A percentile compares a stretch with the other conserved stretches of the same genome.
Conservation (phyloP, 2,329 filamentous ascomycete genomes). For the Trichoderma sp. region DNA sequence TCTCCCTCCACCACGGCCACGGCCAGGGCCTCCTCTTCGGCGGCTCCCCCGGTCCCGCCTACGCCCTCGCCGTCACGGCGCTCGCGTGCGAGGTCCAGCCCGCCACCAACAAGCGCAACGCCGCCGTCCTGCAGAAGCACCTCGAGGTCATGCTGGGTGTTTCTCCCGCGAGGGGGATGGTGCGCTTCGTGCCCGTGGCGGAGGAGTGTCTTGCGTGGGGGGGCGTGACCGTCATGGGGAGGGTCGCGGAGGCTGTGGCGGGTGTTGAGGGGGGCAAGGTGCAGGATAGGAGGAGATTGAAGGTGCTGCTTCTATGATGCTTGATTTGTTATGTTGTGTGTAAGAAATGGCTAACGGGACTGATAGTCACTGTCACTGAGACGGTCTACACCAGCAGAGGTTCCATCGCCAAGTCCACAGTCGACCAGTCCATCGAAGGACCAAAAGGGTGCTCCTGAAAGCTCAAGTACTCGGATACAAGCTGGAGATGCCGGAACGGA, state of each 20-base stretch:
- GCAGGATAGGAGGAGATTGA: conserved; percentile 18
- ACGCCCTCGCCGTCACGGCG: conserved; percentile 73
- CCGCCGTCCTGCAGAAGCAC: conserved; percentile 74
- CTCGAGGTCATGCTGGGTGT: conserved; percentile 73
- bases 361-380: conserved; percentile 25
- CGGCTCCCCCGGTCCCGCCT: conserved; percentile 76
- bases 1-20: conserved; percentile 77
- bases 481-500: neutral
- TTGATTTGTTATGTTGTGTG: neutral
- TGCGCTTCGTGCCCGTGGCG: conserved; percentile 69
- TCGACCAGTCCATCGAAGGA: conserved; percentile 1
- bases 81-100: conserved; percentile 69
- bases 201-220: conserved; percentile 74
- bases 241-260: conserved; percentile 49
- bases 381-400: neutral
- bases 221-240: conserved; percentile 68
- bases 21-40: conserved; percentile 74
- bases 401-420: neutral
- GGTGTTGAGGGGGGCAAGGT: neutral
- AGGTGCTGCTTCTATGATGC: neutral
- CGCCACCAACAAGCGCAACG: conserved; percentile 78
- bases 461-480: neutral
- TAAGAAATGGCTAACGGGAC: neutral
- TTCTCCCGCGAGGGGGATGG: conserved; percentile 64
- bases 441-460: too few relatives aligned